Evolutionary conservation across 495 filamentous ascomycete genomes (phyloP).

Genomic region (Tuber calosporum): DNA sequence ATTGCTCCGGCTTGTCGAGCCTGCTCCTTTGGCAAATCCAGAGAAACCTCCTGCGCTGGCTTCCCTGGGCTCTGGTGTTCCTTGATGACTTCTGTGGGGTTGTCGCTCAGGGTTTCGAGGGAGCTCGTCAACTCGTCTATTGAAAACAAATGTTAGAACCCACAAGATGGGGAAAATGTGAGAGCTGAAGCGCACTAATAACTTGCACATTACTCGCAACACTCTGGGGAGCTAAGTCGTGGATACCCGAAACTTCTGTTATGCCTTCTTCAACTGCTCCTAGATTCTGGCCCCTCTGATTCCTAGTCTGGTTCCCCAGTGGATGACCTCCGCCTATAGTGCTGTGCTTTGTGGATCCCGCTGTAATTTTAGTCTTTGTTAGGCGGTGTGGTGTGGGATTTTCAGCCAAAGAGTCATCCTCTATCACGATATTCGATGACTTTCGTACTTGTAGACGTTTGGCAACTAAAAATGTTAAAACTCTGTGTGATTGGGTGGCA

Average conservation of each 20-base stretch:
- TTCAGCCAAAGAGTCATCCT: background rate
- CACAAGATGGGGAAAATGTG: background rate
- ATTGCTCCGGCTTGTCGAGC: background rate
- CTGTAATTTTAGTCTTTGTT: background rate
- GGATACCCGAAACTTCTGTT: background rate
- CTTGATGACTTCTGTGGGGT: background rate
- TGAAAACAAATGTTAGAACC: background rate
- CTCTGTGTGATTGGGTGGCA: background rate
- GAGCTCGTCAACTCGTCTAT: background rate
- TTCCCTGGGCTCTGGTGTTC: background rate
- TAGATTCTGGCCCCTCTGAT: background rate
- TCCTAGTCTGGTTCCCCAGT: background rate
- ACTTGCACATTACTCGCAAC: background rate
- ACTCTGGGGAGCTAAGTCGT: background rate
- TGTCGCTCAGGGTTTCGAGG: background rate
- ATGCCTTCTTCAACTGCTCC: background rate
- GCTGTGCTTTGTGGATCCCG: background rate
- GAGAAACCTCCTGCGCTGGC: background rate
- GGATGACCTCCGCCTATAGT: background rate
- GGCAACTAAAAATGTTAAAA: background rate
- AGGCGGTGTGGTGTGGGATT: background rate
- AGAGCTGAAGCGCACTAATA: background rate
- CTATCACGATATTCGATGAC: background rate
- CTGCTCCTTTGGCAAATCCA: background rate
- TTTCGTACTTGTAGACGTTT: conserved; percentile 3